phyloP scores from a whole-genome alignment of 108 stramenopile species.

The Bacterosira constricta region DNA sequence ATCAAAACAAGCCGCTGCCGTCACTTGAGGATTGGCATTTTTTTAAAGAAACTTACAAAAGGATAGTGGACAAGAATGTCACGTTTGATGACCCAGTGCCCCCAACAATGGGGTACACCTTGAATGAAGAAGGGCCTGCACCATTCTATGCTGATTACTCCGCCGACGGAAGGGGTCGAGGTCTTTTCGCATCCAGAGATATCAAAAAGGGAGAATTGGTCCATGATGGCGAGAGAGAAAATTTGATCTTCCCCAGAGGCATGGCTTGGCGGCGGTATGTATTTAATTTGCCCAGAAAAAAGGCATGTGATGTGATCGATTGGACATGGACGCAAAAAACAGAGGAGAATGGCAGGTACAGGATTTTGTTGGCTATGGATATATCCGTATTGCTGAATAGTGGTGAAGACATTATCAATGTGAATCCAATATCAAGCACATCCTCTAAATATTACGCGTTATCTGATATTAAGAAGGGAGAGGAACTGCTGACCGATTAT shows the following conservation, averaged over 20 bases:
- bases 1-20: background rate
- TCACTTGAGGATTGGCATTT: background rate
- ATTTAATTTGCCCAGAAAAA: conserved; percentile 14
- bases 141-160: conserved; percentile 16
- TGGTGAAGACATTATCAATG: background rate
- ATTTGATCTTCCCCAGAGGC: background rate
- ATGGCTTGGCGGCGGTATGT: conserved; percentile 14
- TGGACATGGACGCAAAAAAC: conserved; percentile 34
- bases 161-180: background rate
- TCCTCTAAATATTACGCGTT: conserved; percentile 9
- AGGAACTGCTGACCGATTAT: conserved; percentile 5
- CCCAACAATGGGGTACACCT: conserved; percentile 9
- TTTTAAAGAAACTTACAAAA: background rate
- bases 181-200: conserved; percentile 38
- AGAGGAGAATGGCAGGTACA: background rate
- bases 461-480: conserved; percentile 14
- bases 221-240: conserved; percentile 14
- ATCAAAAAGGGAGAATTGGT: conserved; percentile 35
- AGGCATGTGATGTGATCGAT: conserved; percentile 34
- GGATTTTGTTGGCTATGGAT: conserved; percentile 16
- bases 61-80: background rate
- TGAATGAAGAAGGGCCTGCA: background rate
- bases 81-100: conserved; percentile 19
- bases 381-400: conserved; percentile 16
- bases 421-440: background rate